phyloP scores from a whole-genome alignment of 2,329 filamentous ascomycete genomes.

The Penicillium corylophilum region DNA sequence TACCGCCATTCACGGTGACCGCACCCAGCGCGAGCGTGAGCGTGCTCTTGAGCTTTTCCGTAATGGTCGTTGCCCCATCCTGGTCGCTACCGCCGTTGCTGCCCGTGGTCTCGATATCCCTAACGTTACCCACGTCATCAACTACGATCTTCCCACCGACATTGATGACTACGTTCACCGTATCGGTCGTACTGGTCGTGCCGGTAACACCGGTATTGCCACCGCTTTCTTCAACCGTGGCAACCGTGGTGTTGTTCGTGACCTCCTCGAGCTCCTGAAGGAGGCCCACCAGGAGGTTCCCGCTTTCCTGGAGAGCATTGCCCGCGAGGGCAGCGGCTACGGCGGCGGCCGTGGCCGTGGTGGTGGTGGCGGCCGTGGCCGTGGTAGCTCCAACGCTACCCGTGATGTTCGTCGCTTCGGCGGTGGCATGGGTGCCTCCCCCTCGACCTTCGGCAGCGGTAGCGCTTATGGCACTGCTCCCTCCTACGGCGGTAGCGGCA shows the following conservation, averaged over 20 bases:
- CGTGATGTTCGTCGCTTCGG: slow-evolving; percentile 84
- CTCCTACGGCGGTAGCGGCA: slow-evolving; percentile 29
- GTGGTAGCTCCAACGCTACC: slow-evolving; percentile 58
- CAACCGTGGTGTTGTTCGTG: slow-evolving; percentile 95
- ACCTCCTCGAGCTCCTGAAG: slow-evolving; percentile 95
- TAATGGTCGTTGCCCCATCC: slow-evolving; percentile 88
- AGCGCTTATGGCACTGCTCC: slow-evolving; percentile 27
- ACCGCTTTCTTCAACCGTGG: slow-evolving; percentile 99
- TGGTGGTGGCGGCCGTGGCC: slow-evolving; percentile 70
- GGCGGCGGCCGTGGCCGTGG: slow-evolving; percentile 72
- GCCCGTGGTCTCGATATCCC: slow-evolving; percentile 90
- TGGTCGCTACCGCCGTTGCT: slow-evolving; percentile 95
- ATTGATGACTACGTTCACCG: slow-evolving; percentile 99
- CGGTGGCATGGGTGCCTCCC: slow-evolving; percentile 40
- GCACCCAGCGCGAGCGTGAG: slow-evolving; percentile 98
- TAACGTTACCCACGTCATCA: slow-evolving; percentile 95
- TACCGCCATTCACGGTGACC: slow-evolving; percentile 97
- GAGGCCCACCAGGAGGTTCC: slow-evolving; percentile 98
- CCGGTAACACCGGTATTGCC: slow-evolving; percentile 96
- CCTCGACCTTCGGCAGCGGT: slow-evolving; percentile 36
- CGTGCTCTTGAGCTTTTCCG: slow-evolving; percentile 97
- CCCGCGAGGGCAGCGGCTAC: slow-evolving; percentile 82
- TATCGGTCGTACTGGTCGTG: slow-evolving; percentile 99
- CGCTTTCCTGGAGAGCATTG: slow-evolving; percentile 92
- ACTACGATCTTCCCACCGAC: slow-evolving; percentile 98